Percentiles rank a stretch among this genome's conserved stretches.
phyloP scores from a whole-genome alignment of 768 basidiomycete species.

The Podaxis sp. region DNA sequence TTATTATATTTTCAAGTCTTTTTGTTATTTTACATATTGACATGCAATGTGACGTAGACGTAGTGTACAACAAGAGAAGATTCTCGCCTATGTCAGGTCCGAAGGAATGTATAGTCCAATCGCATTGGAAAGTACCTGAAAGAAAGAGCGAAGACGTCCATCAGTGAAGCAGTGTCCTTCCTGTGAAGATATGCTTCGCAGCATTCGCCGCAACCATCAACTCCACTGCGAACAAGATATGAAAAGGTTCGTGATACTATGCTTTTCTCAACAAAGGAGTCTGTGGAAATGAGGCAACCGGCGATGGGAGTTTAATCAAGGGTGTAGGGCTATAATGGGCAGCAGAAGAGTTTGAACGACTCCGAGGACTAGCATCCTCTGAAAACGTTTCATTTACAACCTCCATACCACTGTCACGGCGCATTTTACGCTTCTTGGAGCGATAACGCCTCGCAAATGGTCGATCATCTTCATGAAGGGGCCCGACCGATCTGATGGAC shows the following conservation, averaged over 20 bases:
- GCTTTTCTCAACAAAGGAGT: background rate
- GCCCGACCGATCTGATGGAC: slow-evolving; percentile 11
- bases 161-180: background rate
- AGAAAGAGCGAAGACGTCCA: background rate
- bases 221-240: background rate
- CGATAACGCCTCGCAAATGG: slow-evolving; percentile 6
- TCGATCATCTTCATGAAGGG: background rate
- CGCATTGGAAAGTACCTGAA: background rate
- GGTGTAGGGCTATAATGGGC: background rate
- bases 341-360: background rate
- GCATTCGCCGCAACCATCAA: background rate
- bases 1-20: background rate
- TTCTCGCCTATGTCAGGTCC: background rate
- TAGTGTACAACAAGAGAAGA: background rate
- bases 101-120: background rate
- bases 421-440: background rate
- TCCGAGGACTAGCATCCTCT: background rate
- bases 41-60: background rate
- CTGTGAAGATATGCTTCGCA: background rate
- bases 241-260: background rate
- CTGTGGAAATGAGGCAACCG: background rate
- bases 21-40: background rate
- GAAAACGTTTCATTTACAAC: background rate
- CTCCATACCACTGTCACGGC: background rate
- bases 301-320: background rate